Evolutionary conservation across 257 asterid genomes (phyloP).

Genomic region (Solanum pennellii): DNA sequence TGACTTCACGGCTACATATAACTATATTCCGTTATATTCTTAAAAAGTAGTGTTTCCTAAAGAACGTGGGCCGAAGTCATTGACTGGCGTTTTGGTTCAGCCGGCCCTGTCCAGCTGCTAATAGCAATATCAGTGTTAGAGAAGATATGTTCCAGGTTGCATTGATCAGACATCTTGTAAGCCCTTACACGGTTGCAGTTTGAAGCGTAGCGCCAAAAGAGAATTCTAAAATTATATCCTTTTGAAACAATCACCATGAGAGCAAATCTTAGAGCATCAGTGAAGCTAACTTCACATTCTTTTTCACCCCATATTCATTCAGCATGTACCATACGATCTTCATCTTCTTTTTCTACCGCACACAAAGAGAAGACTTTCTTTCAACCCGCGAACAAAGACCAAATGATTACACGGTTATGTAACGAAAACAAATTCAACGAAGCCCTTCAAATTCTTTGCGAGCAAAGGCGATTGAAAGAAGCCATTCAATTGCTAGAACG

Average conservation of each 20-base stretch:
- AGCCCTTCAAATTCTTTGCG: constrained; percentile 33
- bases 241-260: neutral
- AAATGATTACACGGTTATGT: neutral
- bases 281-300: neutral
- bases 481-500: constrained; percentile 31
- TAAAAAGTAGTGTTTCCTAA: neutral
- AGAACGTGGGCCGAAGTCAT: neutral
- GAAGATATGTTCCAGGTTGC: neutral
- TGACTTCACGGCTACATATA: no score
- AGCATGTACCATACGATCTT: neutral
- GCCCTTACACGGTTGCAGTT: neutral
- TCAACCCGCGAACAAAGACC: constrained; percentile 2
- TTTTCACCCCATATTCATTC: neutral
- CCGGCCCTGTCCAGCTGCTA: neutral
- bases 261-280: neutral
- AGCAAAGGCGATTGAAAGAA: constrained; percentile 44
- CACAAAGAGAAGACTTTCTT: neutral
- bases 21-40: neutral
- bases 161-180: neutral
- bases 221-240: neutral
- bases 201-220: neutral
- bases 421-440: constrained; percentile 10
- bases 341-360: neutral
- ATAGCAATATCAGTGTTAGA: neutral
- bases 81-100: neutral